Evolutionary conservation across 2,329 filamentous ascomycete species (phyloP).

Genomic region (Penicillium sp.): DNA sequence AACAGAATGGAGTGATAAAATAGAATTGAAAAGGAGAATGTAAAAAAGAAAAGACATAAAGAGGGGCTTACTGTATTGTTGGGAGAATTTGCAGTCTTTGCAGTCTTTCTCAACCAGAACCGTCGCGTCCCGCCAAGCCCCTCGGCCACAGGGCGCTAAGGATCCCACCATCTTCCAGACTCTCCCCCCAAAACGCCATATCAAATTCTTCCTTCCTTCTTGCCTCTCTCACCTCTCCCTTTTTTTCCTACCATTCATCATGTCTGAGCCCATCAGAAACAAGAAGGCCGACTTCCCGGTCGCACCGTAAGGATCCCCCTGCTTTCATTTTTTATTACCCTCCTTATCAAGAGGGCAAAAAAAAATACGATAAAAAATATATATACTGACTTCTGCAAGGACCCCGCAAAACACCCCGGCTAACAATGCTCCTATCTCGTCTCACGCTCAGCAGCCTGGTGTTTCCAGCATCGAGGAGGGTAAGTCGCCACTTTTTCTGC

Average conservation of each 20-base stretch:
- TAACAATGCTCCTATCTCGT: constrained; percentile 94
- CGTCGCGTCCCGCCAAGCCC: constrained; percentile 41
- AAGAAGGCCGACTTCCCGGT: constrained; percentile 62
- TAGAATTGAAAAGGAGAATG: background rate
- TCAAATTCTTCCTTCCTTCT: constrained; percentile 40
- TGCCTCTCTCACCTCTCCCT: constrained; percentile 17
- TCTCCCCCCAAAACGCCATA: constrained; percentile 34
- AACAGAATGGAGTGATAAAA: background rate
- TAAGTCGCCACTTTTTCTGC: constrained; percentile 49
- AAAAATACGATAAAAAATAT: constrained; percentile 20
- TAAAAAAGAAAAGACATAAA: background rate
- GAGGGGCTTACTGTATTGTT: constrained; percentile 27
- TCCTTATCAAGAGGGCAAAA: constrained; percentile 21
- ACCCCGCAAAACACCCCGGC: constrained; percentile 98
- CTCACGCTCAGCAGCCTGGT: constrained; percentile 91
- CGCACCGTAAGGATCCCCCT: constrained; percentile 58
- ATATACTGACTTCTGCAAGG: constrained; percentile 51
- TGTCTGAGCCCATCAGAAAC: constrained; percentile 69
- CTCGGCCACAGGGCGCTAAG: constrained; percentile 43
- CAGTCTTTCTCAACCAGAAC: constrained; percentile 24
- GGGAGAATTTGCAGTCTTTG: constrained; percentile 25
- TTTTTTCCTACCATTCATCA: constrained; percentile 45
- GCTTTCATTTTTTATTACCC: constrained; percentile 8
- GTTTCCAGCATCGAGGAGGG: constrained; percentile 97
- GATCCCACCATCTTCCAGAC: constrained; percentile 39